Evolutionary conservation across 805 yeast genomes (phyloP).

Genomic region (Saccharomycopsis microspora): DNA sequence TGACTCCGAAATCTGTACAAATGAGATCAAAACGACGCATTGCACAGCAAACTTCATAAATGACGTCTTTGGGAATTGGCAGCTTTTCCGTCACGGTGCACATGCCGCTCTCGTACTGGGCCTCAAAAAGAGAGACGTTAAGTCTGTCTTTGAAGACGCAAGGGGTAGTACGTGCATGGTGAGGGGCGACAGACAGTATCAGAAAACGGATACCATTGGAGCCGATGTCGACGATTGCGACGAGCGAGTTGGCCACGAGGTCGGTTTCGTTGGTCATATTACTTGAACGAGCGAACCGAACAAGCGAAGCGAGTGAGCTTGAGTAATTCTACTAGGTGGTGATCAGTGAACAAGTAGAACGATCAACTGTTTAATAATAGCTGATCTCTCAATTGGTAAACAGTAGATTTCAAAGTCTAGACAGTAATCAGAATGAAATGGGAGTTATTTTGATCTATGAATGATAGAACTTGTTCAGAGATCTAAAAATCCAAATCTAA

Average conservation of each 20-base stretch:
- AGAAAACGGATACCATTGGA: conserved; percentile 67
- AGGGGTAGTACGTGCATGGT: conserved; percentile 67
- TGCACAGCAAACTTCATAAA: conserved; percentile 48
- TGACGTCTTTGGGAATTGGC: conserved; percentile 48
- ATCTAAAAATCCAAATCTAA: too few species aligned
- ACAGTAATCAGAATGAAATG: too few species aligned
- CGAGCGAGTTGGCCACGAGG: conserved; percentile 43
- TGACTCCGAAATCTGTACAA: conserved; percentile 67
- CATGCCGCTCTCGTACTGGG: conserved; percentile 33
- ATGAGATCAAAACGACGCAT: conserved; percentile 58
- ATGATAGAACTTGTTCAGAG: too few species aligned
- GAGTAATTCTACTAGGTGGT: too few species aligned
- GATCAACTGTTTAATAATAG: too few species aligned
- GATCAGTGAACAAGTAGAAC: too few species aligned
- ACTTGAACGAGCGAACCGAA: background rate
- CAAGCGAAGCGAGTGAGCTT: too few species aligned
- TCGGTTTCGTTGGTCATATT: conserved; percentile 32
- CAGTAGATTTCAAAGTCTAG: too few species aligned
- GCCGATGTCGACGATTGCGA: conserved; percentile 68
- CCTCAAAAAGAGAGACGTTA: conserved; percentile 58
- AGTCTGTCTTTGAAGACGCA: conserved; percentile 67
- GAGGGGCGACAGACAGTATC: conserved; percentile 56
- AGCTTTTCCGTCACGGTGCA: conserved; percentile 24
- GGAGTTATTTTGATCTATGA: too few species aligned
- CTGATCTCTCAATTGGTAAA: too few species aligned